phyloP scores from a whole-genome alignment of 345 rosid species.

The Hibiscus syriacus region DNA sequence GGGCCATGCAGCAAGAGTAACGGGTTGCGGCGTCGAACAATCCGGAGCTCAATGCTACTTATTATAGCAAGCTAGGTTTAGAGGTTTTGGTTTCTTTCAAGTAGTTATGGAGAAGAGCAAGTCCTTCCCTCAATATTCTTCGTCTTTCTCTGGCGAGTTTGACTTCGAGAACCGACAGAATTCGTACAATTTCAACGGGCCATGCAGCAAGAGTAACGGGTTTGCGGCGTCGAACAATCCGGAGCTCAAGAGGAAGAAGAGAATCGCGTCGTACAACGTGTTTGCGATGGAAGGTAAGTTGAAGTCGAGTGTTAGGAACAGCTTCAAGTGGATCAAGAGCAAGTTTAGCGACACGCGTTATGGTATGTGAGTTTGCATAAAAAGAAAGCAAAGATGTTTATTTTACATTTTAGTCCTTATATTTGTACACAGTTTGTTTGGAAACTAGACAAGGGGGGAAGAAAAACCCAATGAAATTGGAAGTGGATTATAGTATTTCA shows the following conservation, averaged over 20 bases:
- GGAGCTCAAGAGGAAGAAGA: slow-evolving; percentile 78
- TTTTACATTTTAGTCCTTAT: not conserved
- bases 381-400: not conserved
- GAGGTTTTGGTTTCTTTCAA: not conserved
- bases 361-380: slow-evolving; percentile 21
- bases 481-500: not conserved
- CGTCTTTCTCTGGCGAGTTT: slow-evolving; percentile 55
- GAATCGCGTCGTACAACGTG: slow-evolving; percentile 73
- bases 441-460: not conserved
- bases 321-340: slow-evolving; percentile 96
- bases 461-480: not conserved
- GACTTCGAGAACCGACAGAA: slow-evolving; percentile 36
- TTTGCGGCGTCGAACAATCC: slow-evolving; percentile 57
- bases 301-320: slow-evolving; percentile 59
- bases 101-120: slow-evolving; percentile 68
- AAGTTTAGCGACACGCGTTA: slow-evolving; percentile 48
- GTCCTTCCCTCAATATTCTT: slow-evolving; percentile 64
- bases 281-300: slow-evolving; percentile 68
- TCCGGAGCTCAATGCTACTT: slow-evolving; percentile 77
- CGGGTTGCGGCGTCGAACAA: slow-evolving; percentile 41
- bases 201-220: slow-evolving; percentile 33
- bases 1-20: slow-evolving; percentile 47
- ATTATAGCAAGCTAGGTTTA: not conserved
- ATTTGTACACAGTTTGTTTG: not conserved
- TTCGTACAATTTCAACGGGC: slow-evolving; percentile 73